Evolutionary conservation across 225 moss, liverwort and hornwort genomes (phyloP).

Genomic region (Takakia lepidozioides): DNA sequence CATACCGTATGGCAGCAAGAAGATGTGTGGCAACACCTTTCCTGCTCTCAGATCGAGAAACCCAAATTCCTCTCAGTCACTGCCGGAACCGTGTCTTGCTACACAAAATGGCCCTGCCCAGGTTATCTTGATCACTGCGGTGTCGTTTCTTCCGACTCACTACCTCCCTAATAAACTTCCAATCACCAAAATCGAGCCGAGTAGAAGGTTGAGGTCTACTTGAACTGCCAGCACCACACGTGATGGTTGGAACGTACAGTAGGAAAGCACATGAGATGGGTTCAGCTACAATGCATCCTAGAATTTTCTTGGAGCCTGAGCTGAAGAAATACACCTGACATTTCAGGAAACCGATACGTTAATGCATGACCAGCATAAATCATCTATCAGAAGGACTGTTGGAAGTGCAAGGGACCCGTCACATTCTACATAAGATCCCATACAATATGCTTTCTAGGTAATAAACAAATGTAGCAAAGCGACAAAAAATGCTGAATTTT

Average conservation of each 20-base stretch:
- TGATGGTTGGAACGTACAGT: constrained; percentile 33
- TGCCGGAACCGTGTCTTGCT: constrained; percentile 64
- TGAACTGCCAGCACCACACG: background rate
- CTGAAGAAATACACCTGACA: constrained; percentile 83
- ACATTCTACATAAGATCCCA: background rate
- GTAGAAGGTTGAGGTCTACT: constrained; percentile 16
- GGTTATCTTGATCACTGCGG: constrained; percentile 19
- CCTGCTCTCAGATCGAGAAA: constrained; percentile 50
- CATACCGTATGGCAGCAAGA: constrained; percentile 89
- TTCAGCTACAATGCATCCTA: constrained; percentile 85
- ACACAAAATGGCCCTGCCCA: constrained; percentile 61
- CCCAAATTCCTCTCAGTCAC: constrained; percentile 90
- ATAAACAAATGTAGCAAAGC: background rate
- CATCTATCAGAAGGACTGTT: background rate
- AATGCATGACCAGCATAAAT: background rate
- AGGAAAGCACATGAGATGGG: constrained; percentile 63
- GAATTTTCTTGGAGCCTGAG: constrained; percentile 68
- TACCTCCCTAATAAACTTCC: constrained; percentile 60
- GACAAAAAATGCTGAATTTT: background rate
- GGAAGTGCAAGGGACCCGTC: background rate
- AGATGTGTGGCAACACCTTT: constrained; percentile 84
- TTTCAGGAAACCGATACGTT: background rate
- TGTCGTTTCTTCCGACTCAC: constrained; percentile 33
- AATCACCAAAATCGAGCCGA: constrained; percentile 60
- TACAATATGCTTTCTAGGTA: background rate